Conservation (phyloP, 805 yeast genomes). For the Torulaspora indica region DNA sequence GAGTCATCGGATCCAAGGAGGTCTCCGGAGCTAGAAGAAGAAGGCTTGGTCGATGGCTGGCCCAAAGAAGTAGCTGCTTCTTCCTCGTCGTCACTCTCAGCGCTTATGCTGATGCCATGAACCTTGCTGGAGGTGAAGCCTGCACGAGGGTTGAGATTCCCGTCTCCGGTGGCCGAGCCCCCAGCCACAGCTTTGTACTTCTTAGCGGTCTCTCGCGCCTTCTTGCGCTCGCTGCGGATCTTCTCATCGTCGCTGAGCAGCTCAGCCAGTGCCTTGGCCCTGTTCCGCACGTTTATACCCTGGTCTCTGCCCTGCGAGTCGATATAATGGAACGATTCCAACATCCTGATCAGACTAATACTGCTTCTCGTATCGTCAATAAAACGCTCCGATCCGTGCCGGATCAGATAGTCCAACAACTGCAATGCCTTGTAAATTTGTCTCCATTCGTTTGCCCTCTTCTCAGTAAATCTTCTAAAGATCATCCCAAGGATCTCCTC, state of each 20-base stretch:
- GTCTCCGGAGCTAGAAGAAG: slow-evolving; percentile 1
- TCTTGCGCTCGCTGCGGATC: slow-evolving; percentile 80
- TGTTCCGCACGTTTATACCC: slow-evolving; percentile 90
- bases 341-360: slow-evolving; percentile 73
- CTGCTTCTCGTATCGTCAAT: slow-evolving; percentile 92
- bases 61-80: slow-evolving; percentile 36
- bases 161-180: slow-evolving; percentile 40
- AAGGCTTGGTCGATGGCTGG: slow-evolving; percentile 8
- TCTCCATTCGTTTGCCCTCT: slow-evolving; percentile 95
- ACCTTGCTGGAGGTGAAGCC: slow-evolving; percentile 24
- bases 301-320: slow-evolving; percentile 94
- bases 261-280: slow-evolving; percentile 69
- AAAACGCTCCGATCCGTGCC: slow-evolving; percentile 90
- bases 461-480: slow-evolving; percentile 88
- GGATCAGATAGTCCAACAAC: slow-evolving; percentile 81
- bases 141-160: slow-evolving; percentile 30
- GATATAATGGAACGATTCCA: slow-evolving; percentile 87
- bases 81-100: slow-evolving; percentile 44
- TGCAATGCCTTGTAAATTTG: slow-evolving; percentile 94
- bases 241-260: slow-evolving; percentile 70
- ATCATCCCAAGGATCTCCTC: slow-evolving; percentile 75
- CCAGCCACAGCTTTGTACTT: slow-evolving; percentile 81
- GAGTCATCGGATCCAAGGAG: slow-evolving; percentile 60
- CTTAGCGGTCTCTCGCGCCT: slow-evolving; percentile 79
- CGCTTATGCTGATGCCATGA: slow-evolving; percentile 35